Evolutionary conservation across 192 early-diverging fungal genomes (phyloP), one percentile per base, ranked within the genome.

Genomic region (Geranomyces variabilis): DNA sequence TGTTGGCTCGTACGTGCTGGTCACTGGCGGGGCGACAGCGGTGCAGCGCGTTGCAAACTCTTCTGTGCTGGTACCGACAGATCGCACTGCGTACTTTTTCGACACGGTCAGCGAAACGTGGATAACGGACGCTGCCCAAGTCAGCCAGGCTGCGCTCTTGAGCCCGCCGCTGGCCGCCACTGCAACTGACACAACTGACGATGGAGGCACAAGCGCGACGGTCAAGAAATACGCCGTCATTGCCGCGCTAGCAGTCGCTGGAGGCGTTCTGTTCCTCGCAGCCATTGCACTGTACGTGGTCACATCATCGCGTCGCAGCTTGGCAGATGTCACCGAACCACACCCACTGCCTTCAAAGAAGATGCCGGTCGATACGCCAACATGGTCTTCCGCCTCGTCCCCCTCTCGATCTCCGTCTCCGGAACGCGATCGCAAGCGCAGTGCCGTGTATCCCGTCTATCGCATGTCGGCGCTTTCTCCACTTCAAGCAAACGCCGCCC

Each of bases 21-120:
- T 69, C 17, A 53, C 47, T 19, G 67, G 67, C 7, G 67, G 67
- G 17, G 67, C 51, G 22, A 69, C 67, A 12, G 19, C 67, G 33
- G n/a, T 24, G 26, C 28, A 24, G 7, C n/a, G n/a, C n/a, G 51
- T 53, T n/a, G 24, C 51, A 53, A 53, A 53, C 51, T 24, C 51
- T 53, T 8, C 51, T 3, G 51, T 53, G 51, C 19, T 34, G 51
- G n/a, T 36, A 14, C 29, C 67, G 22, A 57, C 53, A 24, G 67
- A 69, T 17, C 48, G 67, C n/a, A 26, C 29, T 9, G 48, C 55
- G 28, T 69, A 69, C 51, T 34, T 69, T 34, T 69, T 33, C 36
- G 55, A 69, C 34, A 57, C 55, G 6, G 33, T 30, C 24, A 34
- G 22, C 6, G 55, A 22, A 12, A 30, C 28, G n/a, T 69, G 67